A percentile compares a stretch with the other conserved stretches of the same genome.
These are phyloP conservation scores for Fraxinus dipetala DNA, from an alignment of 305 asterid genomes.

Conservation along the genomic window DNA sequence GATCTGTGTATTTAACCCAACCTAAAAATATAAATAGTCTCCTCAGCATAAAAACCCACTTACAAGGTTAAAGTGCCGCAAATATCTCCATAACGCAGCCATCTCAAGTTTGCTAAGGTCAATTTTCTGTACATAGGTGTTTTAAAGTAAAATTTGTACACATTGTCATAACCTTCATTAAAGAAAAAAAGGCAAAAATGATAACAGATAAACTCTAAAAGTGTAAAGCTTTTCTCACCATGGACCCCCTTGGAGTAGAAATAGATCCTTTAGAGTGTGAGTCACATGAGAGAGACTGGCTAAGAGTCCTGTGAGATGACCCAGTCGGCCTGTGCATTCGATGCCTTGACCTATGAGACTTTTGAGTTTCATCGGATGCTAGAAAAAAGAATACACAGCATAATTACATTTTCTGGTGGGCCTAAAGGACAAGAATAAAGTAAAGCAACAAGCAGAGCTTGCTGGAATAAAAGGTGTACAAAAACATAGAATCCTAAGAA, in stretches of 20 bases:
- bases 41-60: slow-evolving; percentile 24
- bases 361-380: slow-evolving; percentile 80
- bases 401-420: slow-evolving; percentile 20
- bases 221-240: slow-evolving; percentile 34
- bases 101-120: slow-evolving; percentile 89
- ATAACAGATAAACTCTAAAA: background rate
- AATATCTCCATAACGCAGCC: slow-evolving; percentile 82
- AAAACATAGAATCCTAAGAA: slow-evolving; percentile 36
- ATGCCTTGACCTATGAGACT: slow-evolving; percentile 63
- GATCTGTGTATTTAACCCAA: background rate
- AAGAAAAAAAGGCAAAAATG: background rate
- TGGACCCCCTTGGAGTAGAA: slow-evolving; percentile 48
- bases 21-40: background rate
- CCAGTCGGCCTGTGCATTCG: slow-evolving; percentile 56
- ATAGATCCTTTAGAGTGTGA: slow-evolving; percentile 38
- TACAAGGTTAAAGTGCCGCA: slow-evolving; percentile 81
- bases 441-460: slow-evolving; percentile 1
- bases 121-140: slow-evolving; percentile 42
- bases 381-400: slow-evolving; percentile 16
- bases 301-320: slow-evolving; percentile 51
- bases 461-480: slow-evolving; percentile 8
- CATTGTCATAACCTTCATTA: background rate
- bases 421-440: slow-evolving; percentile 28
- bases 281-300: slow-evolving; percentile 59
- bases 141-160: background rate